Conservation (phyloP, 192 early-diverging fungal species). For the Phycomyces blakesleeanus region DNA sequence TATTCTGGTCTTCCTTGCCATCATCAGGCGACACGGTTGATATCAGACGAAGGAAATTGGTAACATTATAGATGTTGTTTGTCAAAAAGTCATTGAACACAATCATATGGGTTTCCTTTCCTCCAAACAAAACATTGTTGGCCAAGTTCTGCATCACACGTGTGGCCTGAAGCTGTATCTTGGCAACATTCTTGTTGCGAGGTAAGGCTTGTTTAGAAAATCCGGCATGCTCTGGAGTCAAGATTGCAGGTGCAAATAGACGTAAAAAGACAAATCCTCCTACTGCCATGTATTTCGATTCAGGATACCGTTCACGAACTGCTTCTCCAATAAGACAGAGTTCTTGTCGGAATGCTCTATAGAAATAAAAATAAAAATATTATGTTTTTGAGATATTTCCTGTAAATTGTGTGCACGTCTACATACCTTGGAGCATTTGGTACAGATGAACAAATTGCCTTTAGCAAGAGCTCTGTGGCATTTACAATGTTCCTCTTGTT, state of each 20-base stretch:
- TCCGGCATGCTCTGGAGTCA: slow-evolving; percentile 80
- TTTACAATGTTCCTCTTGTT: slow-evolving; percentile 76
- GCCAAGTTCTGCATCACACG: slow-evolving; percentile 97
- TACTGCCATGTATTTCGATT: slow-evolving; percentile 79
- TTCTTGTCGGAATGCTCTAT: slow-evolving; percentile 67
- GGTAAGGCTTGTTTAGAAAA: slow-evolving; percentile 60
- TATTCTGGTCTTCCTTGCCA: not conserved
- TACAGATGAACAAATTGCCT: slow-evolving; percentile 72
- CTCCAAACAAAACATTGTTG: slow-evolving; percentile 92
- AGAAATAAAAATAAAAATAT: not conserved
- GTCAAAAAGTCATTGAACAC: slow-evolving; percentile 84
- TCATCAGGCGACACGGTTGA: slow-evolving; percentile 37
- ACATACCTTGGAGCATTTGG: slow-evolving; percentile 56
- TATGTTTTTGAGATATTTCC: not conserved
- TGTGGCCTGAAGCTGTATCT: slow-evolving; percentile 83
- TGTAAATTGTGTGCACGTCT: not conserved
- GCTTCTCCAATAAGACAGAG: slow-evolving; percentile 74
- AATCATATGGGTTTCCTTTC: slow-evolving; percentile 93
- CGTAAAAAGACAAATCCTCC: slow-evolving; percentile 94
- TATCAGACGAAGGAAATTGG: slow-evolving; percentile 74
- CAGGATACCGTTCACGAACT: slow-evolving; percentile 77
- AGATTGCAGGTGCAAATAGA: slow-evolving; percentile 92
- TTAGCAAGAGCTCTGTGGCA: slow-evolving; percentile 71
- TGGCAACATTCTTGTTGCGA: slow-evolving; percentile 63
- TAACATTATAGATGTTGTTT: slow-evolving; percentile 78